Base-by-base conservation (phyloP, 208 protist species). In the Trypanosoma boissoni region DNA sequence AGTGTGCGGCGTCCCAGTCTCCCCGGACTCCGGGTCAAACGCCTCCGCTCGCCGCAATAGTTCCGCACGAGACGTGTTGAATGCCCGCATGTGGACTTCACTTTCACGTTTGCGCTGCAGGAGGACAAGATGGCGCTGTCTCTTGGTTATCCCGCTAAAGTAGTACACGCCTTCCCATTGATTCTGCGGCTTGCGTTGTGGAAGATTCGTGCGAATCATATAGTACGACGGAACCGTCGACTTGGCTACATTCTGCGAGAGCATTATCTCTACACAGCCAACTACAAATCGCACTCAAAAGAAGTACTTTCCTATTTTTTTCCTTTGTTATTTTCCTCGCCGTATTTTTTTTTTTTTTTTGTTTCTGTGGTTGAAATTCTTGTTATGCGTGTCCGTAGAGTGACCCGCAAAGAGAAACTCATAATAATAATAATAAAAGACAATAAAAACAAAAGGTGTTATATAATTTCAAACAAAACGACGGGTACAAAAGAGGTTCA, bases 101-200 rank as follows among this genome's bases (percentile, higher is more conserved):
- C 80, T 63, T 32, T 82, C 75, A 14, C 77, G 81, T 66, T 91
- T 91, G 52, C 84, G 83, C 64, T 89, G 81, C 31, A 94, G 64
- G 21, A 91, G 62, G 24, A 88, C 45, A 12, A 84, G 70, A 55
- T 88, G 87, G 31, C 83, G 87, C 53, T 94, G 87, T 0, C 83
- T 74, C 42, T 77, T 82, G 20, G 81, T 91, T 46, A 88, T 86
- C 14, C 87, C 87, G 45, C 83, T 90, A 54, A 66, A 91, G 74
- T 94, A 94, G 67, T 86, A 89, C 14, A 94, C 87, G 20, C 82
- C 82, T 58, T 91, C 80, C 84, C 87, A 94, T 57, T 94, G 87
- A 43, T 91, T 91, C 45, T 82, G 81, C 24, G 83, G 83, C 60
- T 90, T 91, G 45, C 83, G 80, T 20, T 87, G 74, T 0, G 87